A percentile compares a stretch with the other conserved stretches of the same genome.
phyloP scores from a whole-genome alignment of 805 yeast species.

The Hanseniaspora valbyensis region DNA sequence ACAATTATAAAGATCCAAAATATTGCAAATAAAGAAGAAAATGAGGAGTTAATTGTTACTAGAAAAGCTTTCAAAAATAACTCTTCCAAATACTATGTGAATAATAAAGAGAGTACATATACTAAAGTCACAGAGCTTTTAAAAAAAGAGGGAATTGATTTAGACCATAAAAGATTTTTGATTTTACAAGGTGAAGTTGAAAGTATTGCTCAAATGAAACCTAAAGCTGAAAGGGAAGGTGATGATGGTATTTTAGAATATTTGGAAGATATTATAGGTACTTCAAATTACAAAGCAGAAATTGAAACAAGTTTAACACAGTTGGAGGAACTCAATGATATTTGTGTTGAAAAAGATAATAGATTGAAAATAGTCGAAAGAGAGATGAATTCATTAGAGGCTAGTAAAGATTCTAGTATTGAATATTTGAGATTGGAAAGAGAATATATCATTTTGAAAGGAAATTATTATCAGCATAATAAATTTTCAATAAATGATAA shows the following conservation, averaged over 20 bases:
- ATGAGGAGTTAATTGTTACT: slow-evolving; percentile 53
- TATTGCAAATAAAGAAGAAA: slow-evolving; percentile 40
- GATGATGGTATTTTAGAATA: slow-evolving; percentile 93
- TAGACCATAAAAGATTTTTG: slow-evolving; percentile 87
- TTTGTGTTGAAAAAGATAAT: slow-evolving; percentile 68
- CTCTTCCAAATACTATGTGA: slow-evolving; percentile 65
- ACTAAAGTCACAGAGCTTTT: slow-evolving; percentile 67
- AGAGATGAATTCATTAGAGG: slow-evolving; percentile 56
- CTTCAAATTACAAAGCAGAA: slow-evolving; percentile 65
- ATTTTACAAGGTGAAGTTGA: slow-evolving; percentile 98
- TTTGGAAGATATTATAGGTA: slow-evolving; percentile 93
- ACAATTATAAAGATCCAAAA: slow-evolving; percentile 54
- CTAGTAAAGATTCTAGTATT: slow-evolving; percentile 57
- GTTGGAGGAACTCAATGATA: slow-evolving; percentile 67
- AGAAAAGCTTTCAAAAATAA: slow-evolving; percentile 72
- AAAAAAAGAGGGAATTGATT: slow-evolving; percentile 75
- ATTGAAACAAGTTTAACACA: slow-evolving; percentile 54
- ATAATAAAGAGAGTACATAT: slow-evolving; percentile 58
- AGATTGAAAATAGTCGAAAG: slow-evolving; percentile 69
- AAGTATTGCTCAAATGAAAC: slow-evolving; percentile 95
- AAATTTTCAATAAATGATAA: slow-evolving; percentile 33
- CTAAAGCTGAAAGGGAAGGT: slow-evolving; percentile 83
- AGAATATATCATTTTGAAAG: slow-evolving; percentile 39
- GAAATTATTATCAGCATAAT: slow-evolving; percentile 46
- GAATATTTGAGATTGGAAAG: slow-evolving; percentile 57